Base-by-base conservation (phyloP, 768 basidiomycete genomes). In the Tricholoma matsutake region DNA sequence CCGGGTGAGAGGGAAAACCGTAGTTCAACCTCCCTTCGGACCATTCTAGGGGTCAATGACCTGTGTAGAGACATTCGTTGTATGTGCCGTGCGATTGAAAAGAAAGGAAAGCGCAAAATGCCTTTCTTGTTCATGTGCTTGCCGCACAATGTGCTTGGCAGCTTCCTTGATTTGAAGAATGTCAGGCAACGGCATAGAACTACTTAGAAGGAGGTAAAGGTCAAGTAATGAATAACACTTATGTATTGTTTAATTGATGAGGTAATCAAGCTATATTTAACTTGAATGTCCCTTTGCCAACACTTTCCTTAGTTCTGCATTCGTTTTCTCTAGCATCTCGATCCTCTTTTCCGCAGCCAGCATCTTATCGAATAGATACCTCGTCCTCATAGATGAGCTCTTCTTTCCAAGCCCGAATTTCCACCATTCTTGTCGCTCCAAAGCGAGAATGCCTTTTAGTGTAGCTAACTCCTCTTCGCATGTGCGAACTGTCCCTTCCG, bases 361-460 rank as follows among this genome's bases (percentile, higher is more conserved):
- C 84, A 98, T 89, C 78, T 91, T 96, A 60, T 83, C 81, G 65
- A 88, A 72, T 56, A 97, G 72, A 71, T 88, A 90, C 37, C 77
- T 80, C 20, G 84, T 85, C 60, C 96, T 81, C 61, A 81, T 78
- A 32, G 86, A 80, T 0, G 86, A 86, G 63, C 74, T 75, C 60
- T 79, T 78, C 39, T 78, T 76, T 72, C 79, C 81, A 66, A 77
- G 71, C 52, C 72, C 68, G 47, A 73, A 65, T 14, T 67, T 57
- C 73, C 75, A 72, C 68, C 75, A 75, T 22, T 66, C 65, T 39
- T 73, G 79, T 56, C 76, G 73, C 49, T 77, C 75, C 43, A 82
- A 80, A 9, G 79, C 75, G 41, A 85, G 83, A 11, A 95, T 88
- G 51, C 84, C 84, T 54, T 83, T 84, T 18, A 98, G 77, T 8